These are phyloP conservation scores for Carpinus fangiana DNA, from an alignment of 306 rosid species.

Conservation along the genomic window DNA sequence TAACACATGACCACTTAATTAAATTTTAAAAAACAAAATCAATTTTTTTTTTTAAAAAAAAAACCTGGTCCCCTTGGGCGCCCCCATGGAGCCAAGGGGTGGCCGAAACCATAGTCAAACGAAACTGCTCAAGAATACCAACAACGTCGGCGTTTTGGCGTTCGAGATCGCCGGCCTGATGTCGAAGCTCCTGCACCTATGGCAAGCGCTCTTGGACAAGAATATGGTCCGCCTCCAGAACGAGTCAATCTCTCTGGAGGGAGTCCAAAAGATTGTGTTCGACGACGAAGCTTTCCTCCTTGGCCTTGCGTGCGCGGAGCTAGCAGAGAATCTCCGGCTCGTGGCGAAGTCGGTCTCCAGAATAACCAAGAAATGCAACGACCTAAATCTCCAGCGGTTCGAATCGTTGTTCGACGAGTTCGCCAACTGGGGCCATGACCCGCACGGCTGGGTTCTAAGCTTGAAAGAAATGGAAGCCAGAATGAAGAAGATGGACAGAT, in stretches of 20 bases:
- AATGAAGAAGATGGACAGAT: constrained; percentile 64
- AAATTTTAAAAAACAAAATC: too few relatives aligned
- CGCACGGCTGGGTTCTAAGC: constrained; percentile 50
- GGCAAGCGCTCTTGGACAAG: constrained; percentile 74
- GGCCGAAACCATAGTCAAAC: not conserved
- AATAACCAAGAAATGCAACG: constrained; percentile 48
- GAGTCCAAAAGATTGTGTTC: constrained; percentile 75
- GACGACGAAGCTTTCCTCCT: constrained; percentile 75
- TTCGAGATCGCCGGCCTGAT: constrained; percentile 85
- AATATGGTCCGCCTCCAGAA: constrained; percentile 61
- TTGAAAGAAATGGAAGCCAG: constrained; percentile 67
- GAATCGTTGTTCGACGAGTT: constrained; percentile 59
- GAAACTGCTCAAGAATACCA: constrained; percentile 40
- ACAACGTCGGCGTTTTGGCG: constrained; percentile 65
- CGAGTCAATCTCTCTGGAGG: constrained; percentile 69
- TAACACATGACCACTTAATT: too few relatives aligned
- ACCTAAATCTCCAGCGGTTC: constrained; percentile 45
- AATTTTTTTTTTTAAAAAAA: too few relatives aligned
- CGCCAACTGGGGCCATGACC: constrained; percentile 65
- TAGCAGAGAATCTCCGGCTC: constrained; percentile 60
- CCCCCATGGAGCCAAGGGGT: too few relatives aligned
- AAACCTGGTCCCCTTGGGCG: too few relatives aligned
- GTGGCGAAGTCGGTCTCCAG: constrained; percentile 55
- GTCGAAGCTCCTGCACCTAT: constrained; percentile 88
- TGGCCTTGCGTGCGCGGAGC: constrained; percentile 71